Base-by-base conservation (phyloP, 2,329 filamentous ascomycete genomes). In the Stromatinia cepivora region DNA sequence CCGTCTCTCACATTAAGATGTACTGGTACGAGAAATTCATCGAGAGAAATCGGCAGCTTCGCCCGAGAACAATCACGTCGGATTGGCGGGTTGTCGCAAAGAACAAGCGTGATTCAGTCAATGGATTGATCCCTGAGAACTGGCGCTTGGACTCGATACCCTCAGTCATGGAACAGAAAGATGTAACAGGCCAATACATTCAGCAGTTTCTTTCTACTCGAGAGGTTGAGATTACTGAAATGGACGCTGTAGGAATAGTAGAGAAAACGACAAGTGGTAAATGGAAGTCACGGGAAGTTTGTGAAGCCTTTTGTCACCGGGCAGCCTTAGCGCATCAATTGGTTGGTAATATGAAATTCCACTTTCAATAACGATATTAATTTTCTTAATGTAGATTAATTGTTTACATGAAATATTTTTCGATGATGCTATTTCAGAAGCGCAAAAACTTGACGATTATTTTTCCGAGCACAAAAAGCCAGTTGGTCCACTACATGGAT, bases 181-280 rank as follows among this genome's bases (percentile, higher is more conserved):
- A 88, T 76, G 82, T 88, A 11, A 87, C 85, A 0, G 84, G 84
- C 8, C 70, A 79, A 20, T 89, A 85, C 72, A 83, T 88, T 56
- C 83, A 85, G 42, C 82, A 87, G 66, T 89, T 82, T 71, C 80
- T 90, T 1, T 81, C 79, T 8, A 69, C 81, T 28, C 76, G 81
- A 53, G 87, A 90, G 73, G 80, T 89, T 17, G 82, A 85, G 54
- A 89, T 90, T 69, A 90, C 88, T 0, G 85, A 88, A 73, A 85
- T 84, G 7, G 84, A 87, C 75, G 86, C 86, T 4, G 82, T 84
- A 8, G 84, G 81, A 0, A 87, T 90, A 69, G 83, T 84, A 0
- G 79, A 83, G 62, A 84, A 84, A 57, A 87, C 86, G 1, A 82
- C 81, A 0, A 79, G 80, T 2, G 87, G 87, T 2, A 72, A 75